Base-by-base conservation (phyloP, 306 rosid genomes). In the Abrus precatorius region DNA sequence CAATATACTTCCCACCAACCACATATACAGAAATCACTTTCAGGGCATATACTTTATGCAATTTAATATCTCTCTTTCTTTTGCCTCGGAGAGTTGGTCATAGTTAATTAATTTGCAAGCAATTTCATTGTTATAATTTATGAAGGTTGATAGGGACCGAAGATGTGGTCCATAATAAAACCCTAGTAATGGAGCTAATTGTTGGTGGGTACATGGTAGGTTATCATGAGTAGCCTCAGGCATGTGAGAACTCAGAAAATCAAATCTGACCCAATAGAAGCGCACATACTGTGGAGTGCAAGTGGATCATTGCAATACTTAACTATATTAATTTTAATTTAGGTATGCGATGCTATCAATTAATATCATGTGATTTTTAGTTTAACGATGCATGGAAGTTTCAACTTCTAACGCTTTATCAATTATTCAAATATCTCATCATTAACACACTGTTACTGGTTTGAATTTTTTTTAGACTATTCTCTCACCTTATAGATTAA, bases 141-240 rank as follows among this genome's bases (percentile, higher is more conserved):
- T 65, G 47, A 43, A 64, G 61, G 50, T 53, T 53, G 79, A 71
- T 49, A 12, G 73, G 27, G 65, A 80, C 78, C 36, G 6, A 36
- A 14, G 4, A 12, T 70, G 83, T 79, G 83, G 64, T 59, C 83
- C 83, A 79, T 34, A 9, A 27, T 48, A 69, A 33, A 66, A 60
- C 54, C 55, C 7, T 47, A 47, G 60, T 57, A 47, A 54, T 55
- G 36, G 45, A 54, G 32, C 27, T 61, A 33, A 61, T 60, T 80
- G 63, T 32, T 36, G 64, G n/a, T 60, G 55, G 72, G 72, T 80
- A 36, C 40, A 36, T 36, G 70, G 52, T 38, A 13, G 10, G 52
- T 45, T 56, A 43, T 5, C 5, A 45, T 69, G 4, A 56, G 70
- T 43, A 38, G 27, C 33, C 11, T 55, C 3, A 5, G 56, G 28